Evolutionary conservation across 2,329 filamentous ascomycete genomes (phyloP).

Genomic region (Aspergillus nomiae): DNA sequence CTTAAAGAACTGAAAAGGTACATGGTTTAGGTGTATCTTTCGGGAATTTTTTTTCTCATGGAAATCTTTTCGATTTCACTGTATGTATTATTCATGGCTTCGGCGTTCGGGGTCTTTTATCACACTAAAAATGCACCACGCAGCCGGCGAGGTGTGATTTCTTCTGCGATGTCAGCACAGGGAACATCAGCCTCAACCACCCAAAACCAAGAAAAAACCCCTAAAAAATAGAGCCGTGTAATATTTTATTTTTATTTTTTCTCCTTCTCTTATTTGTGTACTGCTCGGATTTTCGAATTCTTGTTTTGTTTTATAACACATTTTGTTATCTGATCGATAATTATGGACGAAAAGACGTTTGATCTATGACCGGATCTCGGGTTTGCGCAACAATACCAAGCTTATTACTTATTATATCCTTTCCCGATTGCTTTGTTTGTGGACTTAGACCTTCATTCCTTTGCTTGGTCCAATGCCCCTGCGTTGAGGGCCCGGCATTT

Average conservation of each 20-base stretch:
- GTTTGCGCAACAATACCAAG: neutral
- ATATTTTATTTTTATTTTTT: neutral
- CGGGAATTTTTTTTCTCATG: neutral
- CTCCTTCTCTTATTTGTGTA: neutral
- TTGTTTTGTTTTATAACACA: slow-evolving; percentile 9
- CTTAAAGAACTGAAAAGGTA: neutral
- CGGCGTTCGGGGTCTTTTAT: slow-evolving; percentile 35
- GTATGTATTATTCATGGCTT: slow-evolving; percentile 38
- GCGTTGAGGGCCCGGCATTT: neutral
- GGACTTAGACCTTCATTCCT: neutral
- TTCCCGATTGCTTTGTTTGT: neutral
- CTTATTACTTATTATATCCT: neutral
- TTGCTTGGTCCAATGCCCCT: neutral
- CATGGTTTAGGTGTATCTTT: neutral
- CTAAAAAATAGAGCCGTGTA: slow-evolving; percentile 6
- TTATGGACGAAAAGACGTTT: slow-evolving; percentile 2
- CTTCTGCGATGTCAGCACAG: slow-evolving; percentile 17
- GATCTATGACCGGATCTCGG: neutral
- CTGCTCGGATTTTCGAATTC: neutral
- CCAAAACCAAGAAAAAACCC: slow-evolving; percentile 3
- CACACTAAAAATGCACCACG: slow-evolving; percentile 28
- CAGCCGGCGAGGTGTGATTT: slow-evolving; percentile 22
- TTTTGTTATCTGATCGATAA: neutral
- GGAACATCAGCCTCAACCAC: slow-evolving; percentile 1
- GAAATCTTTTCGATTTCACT: slow-evolving; percentile 23